A percentile compares a stretch with the other conserved stretches of the same genome.
phyloP scores from a whole-genome alignment of 805 yeast genomes.

The Candida quercuum region DNA sequence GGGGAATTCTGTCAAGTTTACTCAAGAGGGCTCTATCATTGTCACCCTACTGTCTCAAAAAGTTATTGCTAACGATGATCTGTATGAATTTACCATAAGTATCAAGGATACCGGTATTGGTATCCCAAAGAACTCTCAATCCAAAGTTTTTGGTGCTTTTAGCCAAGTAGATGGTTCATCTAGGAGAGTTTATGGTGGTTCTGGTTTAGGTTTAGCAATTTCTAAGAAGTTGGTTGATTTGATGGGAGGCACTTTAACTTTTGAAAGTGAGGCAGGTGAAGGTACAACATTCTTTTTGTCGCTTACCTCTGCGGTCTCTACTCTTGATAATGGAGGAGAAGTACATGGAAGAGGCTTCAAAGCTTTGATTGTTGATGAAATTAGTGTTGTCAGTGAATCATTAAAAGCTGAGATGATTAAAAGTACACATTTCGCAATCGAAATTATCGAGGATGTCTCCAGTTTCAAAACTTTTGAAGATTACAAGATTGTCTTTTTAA shows the following conservation, averaged over 20 bases:
- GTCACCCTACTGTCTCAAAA: conserved; percentile 59
- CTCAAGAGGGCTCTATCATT: conserved; percentile 74
- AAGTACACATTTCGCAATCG: conserved; percentile 4
- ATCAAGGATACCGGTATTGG: conserved; percentile 89
- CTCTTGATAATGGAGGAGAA: background rate
- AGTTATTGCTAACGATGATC: conserved; percentile 20
- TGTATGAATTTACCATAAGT: conserved; percentile 61
- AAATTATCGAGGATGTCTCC: conserved; percentile 1
- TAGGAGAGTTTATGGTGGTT: conserved; percentile 85
- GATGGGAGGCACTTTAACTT: conserved; percentile 91
- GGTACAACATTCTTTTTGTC: conserved; percentile 81
- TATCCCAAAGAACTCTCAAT: conserved; percentile 75
- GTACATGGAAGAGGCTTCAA: conserved; percentile 1
- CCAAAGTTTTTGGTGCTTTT: conserved; percentile 79
- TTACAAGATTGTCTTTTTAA: conserved; percentile 8
- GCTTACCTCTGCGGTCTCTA: conserved; percentile 31
- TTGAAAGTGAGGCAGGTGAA: conserved; percentile 66
- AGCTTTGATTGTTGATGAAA: conserved; percentile 9
- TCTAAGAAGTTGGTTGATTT: conserved; percentile 78
- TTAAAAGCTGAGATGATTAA: conserved; percentile 7
- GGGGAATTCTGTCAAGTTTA: conserved; percentile 84
- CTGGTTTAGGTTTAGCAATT: conserved; percentile 82
- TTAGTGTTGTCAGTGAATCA: conserved; percentile 3
- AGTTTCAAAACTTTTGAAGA: background rate
- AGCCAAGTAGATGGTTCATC: conserved; percentile 92